Conservation (phyloP, 2,329 filamentous ascomycete species). For the Talaromyces funiculosus region DNA sequence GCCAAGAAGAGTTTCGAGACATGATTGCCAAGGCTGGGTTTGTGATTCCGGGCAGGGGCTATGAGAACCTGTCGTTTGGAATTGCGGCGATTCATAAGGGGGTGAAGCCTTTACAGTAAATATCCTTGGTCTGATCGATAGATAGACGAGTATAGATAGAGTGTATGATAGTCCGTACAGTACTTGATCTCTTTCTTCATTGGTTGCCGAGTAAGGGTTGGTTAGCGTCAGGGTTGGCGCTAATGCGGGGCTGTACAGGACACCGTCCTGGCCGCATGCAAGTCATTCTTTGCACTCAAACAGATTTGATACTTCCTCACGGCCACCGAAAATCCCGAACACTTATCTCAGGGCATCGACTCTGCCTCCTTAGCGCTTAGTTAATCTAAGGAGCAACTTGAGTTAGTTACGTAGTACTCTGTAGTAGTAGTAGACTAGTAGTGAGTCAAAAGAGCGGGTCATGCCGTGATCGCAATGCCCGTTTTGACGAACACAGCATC, state of each 20-base stretch:
- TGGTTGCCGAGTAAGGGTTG: neutral
- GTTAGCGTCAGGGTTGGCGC: neutral
- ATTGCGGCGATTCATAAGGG: constrained; percentile 96
- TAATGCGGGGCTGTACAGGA: neutral
- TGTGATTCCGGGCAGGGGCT: constrained; percentile 71
- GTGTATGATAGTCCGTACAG: neutral
- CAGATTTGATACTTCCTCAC: too few species aligned
- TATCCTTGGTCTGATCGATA: neutral
- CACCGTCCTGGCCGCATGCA: too few species aligned
- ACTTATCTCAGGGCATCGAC: too few species aligned
- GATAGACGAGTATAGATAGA: neutral
- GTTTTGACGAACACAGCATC: neutral
- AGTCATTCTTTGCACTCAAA: neutral
- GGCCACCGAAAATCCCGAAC: too few species aligned
- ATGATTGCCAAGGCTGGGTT: constrained; percentile 65
- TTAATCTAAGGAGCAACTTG: too few species aligned
- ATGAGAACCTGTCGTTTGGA: constrained; percentile 84
- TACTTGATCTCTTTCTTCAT: neutral
- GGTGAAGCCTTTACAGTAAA: constrained; percentile 61
- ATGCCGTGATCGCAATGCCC: constrained; percentile 6
- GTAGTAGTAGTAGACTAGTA: too few species aligned
- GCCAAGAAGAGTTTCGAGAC: constrained; percentile 72
- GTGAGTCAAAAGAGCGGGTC: neutral
- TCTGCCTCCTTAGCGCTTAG: too few species aligned
- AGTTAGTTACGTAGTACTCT: too few species aligned